Evolutionary conservation across 192 early-diverging fungal species (phyloP), one percentile per base, ranked within the genome.

Genomic region (Podila clonocystis): DNA sequence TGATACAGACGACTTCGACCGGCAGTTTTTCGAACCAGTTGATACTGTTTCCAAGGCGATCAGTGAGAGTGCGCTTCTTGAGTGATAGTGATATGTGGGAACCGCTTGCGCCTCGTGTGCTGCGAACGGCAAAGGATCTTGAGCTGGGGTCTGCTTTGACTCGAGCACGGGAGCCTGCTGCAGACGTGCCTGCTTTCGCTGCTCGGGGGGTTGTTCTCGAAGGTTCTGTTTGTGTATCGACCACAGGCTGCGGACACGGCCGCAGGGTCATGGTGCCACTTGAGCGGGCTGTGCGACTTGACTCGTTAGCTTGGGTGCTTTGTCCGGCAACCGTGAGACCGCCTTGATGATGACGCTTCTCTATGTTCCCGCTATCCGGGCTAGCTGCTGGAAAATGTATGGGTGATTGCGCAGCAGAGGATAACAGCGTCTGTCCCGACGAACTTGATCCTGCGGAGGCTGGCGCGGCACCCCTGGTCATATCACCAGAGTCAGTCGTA

Each of bases 1-100:
- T 67, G 19, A 65, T 50, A 36, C 72, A 74, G 12, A 74, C n/a
- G 26, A 74, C 49, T 36, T 74, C 72, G 7, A 58, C 52, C 11
- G 72, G 72, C 1, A 74, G 34, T 12, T 33, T 62, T 22, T 74
- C 65, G 13, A 74, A 74, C 48, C 19, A n/a, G 1, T n/a, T 26
- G 52, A 55, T 3, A 7, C 52, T n/a, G 24, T 24, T n/a, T 26
- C 22, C n/a, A 26, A 26, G 52, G 20, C 17, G n/a, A 24, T 55
- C n/a, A 5, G 20, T 22, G 22, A 24, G 22, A 24, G 24, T n/a
- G n/a, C 24, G 52, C 24, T 26, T n/a, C 52, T 55, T 55, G 24
- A 11, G 22, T 24, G 20, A 5, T 0, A 11, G 52, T 55, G 52
- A 45, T 45, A 3, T 12, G 41, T 45, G 11, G 41, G 13, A 45